A percentile compares a stretch with the other conserved stretches of the same genome.
Conservation (phyloP, 345 rosid genomes). For the Eucalyptus virginea region DNA sequence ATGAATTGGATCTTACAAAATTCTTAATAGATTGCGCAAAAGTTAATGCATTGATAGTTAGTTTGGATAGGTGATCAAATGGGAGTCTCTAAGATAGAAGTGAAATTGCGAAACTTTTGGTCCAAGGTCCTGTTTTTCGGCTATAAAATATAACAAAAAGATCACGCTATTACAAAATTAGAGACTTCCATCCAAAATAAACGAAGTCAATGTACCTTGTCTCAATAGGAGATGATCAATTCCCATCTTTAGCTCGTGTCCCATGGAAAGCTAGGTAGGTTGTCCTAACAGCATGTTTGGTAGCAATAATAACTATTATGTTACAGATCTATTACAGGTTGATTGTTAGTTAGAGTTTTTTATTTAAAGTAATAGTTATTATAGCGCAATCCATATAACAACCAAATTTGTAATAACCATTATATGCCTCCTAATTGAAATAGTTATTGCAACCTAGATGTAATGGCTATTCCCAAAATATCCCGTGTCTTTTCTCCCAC, state of each 20-base stretch:
- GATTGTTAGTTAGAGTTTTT: neutral
- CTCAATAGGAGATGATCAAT: neutral
- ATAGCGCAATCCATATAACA: neutral
- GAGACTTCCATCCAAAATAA: neutral
- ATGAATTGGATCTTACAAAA: neutral
- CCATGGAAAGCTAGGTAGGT: neutral
- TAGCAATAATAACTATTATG: neutral
- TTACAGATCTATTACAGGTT: neutral
- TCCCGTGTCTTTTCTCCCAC: neutral
- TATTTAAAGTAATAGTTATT: neutral
- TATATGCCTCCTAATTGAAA: neutral
- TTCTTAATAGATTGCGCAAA: neutral
- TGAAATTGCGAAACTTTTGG: neutral
- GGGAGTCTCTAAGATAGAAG: neutral
- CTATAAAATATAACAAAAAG: neutral
- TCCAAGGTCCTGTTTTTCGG: neutral
- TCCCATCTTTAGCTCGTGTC: neutral
- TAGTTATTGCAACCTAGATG: neutral
- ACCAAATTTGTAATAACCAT: neutral
- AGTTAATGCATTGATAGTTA: neutral
- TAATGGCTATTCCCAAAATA: neutral
- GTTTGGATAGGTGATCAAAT: neutral
- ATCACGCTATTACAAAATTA: neutral
- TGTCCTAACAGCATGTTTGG: neutral
- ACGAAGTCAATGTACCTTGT: neutral